Base-by-base conservation (phyloP, 139 green algal genomes). In the Yamagishiella unicocca region DNA sequence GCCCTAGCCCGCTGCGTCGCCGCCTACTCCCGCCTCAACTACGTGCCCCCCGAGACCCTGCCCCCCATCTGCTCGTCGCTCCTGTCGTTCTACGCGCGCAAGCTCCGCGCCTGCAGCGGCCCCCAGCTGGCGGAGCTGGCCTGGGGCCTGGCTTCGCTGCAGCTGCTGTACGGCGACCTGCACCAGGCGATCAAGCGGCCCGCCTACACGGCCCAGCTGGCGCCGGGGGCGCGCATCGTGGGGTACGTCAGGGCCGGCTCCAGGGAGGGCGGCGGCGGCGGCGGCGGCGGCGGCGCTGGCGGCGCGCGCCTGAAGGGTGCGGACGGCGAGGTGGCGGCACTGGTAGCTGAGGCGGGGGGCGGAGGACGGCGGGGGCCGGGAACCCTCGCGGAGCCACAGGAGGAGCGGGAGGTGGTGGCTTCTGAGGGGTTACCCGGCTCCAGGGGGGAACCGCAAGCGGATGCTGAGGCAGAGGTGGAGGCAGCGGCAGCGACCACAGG, bases 121-220 rank as follows among this genome's bases (percentile, higher is more conserved):
- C 2, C 5, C 1, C 43, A 86, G 17, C 40, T 86, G 9, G 80
- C 80, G 43, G 80, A 67, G 8, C 80, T 86, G 38, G 80, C 62
- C 22, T 86, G 80, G 80, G 80, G 8, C 7, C 80, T 86, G 17
- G 80, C 80, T 6, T 40, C 22, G 0, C 64, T 86, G 80, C 17
- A 86, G 80, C 7, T 10, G 8, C 31, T 86, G 80, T 86, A 86
- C 80, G 80, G 80, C 29, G 80, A 86, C 7, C 14, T 86, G n/a
- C 80, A 86, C 31, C 80, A 86, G 61, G 79, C 79, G 4, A 61
- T 85, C 58, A 58, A 74, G 61, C 80, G 46, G 4, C 80, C 80
- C 2, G 62, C 80, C 2, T 54, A 40, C 24, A 72, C 80, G 19
- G 80, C 80, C 1, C n/a, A 2, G 5, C n/a, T 68, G 21, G 64